These are phyloP conservation scores for Coemansia sp. DNA, from an alignment of 192 early-diverging fungal genomes.

Conservation along the genomic window DNA sequence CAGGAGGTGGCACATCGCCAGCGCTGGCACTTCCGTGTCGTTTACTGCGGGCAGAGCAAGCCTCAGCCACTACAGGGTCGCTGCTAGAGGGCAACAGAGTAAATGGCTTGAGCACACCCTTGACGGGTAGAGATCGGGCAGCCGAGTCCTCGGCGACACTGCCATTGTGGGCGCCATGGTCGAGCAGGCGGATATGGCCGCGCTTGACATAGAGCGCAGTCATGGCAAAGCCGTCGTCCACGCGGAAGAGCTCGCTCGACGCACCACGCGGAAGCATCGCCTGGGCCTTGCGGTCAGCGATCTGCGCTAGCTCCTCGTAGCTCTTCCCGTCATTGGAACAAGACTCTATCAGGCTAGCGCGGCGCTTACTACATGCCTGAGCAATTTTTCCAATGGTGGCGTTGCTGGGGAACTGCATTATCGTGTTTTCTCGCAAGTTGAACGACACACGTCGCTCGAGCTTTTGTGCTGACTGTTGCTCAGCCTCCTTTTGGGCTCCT, in stretches of 20 bases:
- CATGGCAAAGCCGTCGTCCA: constrained; percentile 38
- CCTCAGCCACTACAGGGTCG: not conserved
- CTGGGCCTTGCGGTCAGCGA: constrained; percentile 32
- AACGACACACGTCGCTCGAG: constrained; percentile 49
- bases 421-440: constrained; percentile 44
- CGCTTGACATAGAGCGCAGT: constrained; percentile 50
- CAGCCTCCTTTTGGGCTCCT: not conserved
- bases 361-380: constrained; percentile 27
- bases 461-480: constrained; percentile 1
- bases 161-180: constrained; percentile 7
- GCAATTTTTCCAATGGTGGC: constrained; percentile 43
- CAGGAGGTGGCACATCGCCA: not conserved
- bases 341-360: constrained; percentile 9
- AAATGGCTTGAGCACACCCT: constrained; percentile 51
- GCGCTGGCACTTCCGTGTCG: constrained; percentile 2
- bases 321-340: constrained; percentile 4
- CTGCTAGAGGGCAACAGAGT: constrained; percentile 33
- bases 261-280: constrained; percentile 49
- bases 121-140: constrained; percentile 10
- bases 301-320: constrained; percentile 19
- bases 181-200: constrained; percentile 42
- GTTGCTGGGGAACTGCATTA: constrained; percentile 49
- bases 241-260: constrained; percentile 30
- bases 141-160: not conserved
- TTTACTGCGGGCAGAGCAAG: constrained; percentile 10